Base-by-base conservation (phyloP, 2,329 filamentous ascomycete species). In the Herpomyces periplanetae region DNA sequence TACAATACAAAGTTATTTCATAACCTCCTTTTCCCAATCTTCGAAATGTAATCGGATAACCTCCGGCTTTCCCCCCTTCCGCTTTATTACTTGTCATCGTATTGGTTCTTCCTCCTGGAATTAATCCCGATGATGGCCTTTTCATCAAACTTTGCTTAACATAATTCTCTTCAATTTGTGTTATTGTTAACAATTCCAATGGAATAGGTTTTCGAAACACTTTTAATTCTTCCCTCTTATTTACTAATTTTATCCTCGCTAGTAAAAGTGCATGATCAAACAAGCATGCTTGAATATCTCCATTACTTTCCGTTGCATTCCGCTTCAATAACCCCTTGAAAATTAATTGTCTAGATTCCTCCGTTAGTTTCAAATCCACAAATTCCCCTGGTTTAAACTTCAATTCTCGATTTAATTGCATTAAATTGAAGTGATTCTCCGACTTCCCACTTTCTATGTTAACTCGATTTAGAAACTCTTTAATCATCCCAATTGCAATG, bases 241-340 rank as follows among this genome's bases (percentile, higher is more conserved):
- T 85, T 23, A 65, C 64, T 23, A 63, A 61, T 43, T 91, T 96
- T 27, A 73, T 61, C 20, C 73, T 55, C 27, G 88, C 80, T 15
- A 96, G 49, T 13, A 96, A 47, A 20, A 96, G 62, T 3, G 80
- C 75, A 35, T 96, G 80, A 32, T 96, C 80, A 34, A 96, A 88
- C 10, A 96, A 49, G 42, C 84, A 96, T 8, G 69, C 73, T 9
- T 71, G 80, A 17, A 96, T 75, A 30, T 91, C 75, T 1, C 63
- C 40, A 11, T 33, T 56, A 17, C 57, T 62, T 34, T 88, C 73
- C 1, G 66, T 73, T 1, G 73, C 63, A 3, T 60, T 57, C 44
- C 91, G 91, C 45, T 87, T 91, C 38, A 96, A 52, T 25, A 59
- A 59, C 31, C 69, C 73, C 44, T 91, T 96, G 42, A 75, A 87